Evolutionary conservation across 2,329 filamentous ascomycete genomes (phyloP), one percentile per base, ranked within the genome.

Genomic region (Cladophialophora psammophila): DNA sequence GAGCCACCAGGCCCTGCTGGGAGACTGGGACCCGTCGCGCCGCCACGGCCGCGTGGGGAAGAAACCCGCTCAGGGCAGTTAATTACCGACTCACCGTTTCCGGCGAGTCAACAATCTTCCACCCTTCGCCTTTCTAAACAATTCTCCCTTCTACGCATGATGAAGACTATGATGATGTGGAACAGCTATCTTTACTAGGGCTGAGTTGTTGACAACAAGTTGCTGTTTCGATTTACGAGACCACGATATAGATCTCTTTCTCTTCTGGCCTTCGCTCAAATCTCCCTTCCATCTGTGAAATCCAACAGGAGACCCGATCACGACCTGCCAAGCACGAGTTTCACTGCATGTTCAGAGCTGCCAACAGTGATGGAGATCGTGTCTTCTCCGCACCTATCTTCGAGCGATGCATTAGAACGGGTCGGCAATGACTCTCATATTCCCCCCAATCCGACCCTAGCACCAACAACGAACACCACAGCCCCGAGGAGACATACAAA

Each of bases 401-500:
- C 52, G 5, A 56, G 6, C n/a, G 50, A 54, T 40, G 6, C 36
- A 26, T 45, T 18, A n/a, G 20, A 35, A 13, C n/a, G 26, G 26
- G 32, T 20, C 10, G 61, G 53, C 18, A 56, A 48, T 35, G 45
- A 67, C 13, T 15, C 45, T 6, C 45, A 55, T 12, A 32, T 40
- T 1, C 53, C 62, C 26, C 13, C 54, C 26, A 65, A 54, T 52
- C 64, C 70, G 35, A 64, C 55, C 18, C 60, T 60, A 48, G 54
- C 62, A 20, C 15, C 36, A 12, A 36, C 59, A 26, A 65, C 48
- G 18, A 59, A 64, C 12, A 59, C n/a, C 18, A 34, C 65, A 4
- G 60, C 60, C 13, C 18, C 59, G 1, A 62, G 79, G 68, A 78
- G 80, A 57, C 81, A 82, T 70, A 71, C 77, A 38, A 83, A 83